Base-by-base conservation (phyloP, 805 yeast species). In the Candida pseudofarinosa region DNA sequence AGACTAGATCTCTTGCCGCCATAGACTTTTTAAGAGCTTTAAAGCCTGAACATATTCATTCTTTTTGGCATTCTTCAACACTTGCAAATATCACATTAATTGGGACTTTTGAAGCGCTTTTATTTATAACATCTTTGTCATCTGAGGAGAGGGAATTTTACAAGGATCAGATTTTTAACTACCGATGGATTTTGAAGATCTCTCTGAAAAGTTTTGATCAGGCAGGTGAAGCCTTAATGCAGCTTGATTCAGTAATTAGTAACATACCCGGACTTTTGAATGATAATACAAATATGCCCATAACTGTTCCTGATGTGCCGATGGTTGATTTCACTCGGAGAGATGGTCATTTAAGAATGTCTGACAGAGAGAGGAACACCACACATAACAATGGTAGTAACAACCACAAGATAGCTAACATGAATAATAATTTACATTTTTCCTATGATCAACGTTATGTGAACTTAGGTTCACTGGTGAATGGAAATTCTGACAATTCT, bases 31-130 rank as follows among this genome's bases (percentile, higher is more conserved):
- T 87, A 7, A 68, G 83, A 39, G 83, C 80, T 46, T 71, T 90
- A 59, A 83, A 81, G 51, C 83, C 85, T 7, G 96, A 88, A 51
- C 95, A 88, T 55, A 73, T 88, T 38, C 90, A 83, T 57, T 80
- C 95, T 8, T 89, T 88, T 60, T 90, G 97, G 97, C 93, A 87
- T 62, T 79, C 89, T 1, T 79, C 89, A 1, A 78, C 96, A 0
- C 74, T 93, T 0, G 74, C 85, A 12, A 88, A 87, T 55, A 79
- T 90, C 49, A 80, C 95, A 4, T 63, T 87, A 31, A 87, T 89
- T 33, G 97, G 96, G 2, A 79, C 91, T 0, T 90, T 90, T 71
- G 96, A 96, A 0, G 83, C 95, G 0, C 68, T 90, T 10, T 64
- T 90, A 42, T 86, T 76, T 53, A 82, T 83, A 13, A 85, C 96